Evolutionary conservation across 306 rosid genomes (phyloP), one percentile per base, ranked within the genome.

Genomic region (Ziziphus jujuba): DNA sequence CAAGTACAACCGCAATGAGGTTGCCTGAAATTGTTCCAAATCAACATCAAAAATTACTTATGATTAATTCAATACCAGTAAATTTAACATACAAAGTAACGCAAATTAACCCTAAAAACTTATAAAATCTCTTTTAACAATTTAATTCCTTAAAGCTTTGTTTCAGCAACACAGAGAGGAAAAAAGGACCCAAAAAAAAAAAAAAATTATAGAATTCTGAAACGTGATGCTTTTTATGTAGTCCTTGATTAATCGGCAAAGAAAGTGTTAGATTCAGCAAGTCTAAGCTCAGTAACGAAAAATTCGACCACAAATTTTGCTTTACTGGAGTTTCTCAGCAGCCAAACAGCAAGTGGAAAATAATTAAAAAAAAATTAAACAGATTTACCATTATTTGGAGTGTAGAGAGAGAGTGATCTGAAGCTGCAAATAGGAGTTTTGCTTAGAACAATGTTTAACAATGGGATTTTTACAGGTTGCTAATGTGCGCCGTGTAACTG

Each of bases 1-100:
- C 84, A 93, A 79, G 81, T 93, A 90, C 74, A 85, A 79, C 13
- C 96, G 84, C 73, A 80, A 75, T 4, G 98, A 59, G 74, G 66
- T 81, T 14, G 90, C 86, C 97, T 90, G 82, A 67, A 49, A 44
- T 56, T 68, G 10, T 33, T n/a, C 58, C 47, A 40, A 59, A 9
- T 19, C 34, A 61, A 22, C 60, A 5, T 12, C 3, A 16, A 62
- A 62, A 21, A 36, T 65, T 34, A 71, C 20, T 62, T 23, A 45
- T 55, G 59, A 49, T 45, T 13, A 52, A 57, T 12, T 8, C 13
- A 56, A 2, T 23, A 16, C 49, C 56, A 15, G 45, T 7, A 19
- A 76, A 48, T n/a, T 13, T 11, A 34, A 12, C 3, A 33, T 23
- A 33, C 9, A n/a, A 6, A 19, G 34, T 58, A 7, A 36, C 48